Evolutionary conservation across 1,284 basidiomycete species (phyloP).

Genomic region (Blastosporella zonata): DNA sequence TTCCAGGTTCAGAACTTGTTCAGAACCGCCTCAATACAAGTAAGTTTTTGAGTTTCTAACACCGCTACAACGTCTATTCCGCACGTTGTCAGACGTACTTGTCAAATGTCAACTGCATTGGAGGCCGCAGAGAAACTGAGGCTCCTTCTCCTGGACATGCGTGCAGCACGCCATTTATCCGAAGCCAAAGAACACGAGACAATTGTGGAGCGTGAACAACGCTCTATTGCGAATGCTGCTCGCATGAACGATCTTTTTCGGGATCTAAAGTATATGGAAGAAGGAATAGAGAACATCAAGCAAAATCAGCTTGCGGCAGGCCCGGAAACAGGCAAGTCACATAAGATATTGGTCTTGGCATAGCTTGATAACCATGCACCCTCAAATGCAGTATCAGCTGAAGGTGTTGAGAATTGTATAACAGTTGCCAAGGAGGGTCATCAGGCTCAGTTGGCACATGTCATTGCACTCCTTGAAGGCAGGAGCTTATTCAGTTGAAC

Average conservation of each 20-base stretch:
- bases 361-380: background rate
- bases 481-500: background rate
- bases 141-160: slow-evolving; percentile 11
- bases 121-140: slow-evolving; percentile 12
- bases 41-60: background rate
- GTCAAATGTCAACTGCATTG: slow-evolving; percentile 9
- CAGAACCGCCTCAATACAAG: background rate
- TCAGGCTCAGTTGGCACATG: slow-evolving; percentile 11
- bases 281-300: slow-evolving; percentile 5
- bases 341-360: background rate
- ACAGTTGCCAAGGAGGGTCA: slow-evolving; percentile 11
- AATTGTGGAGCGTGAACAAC: slow-evolving; percentile 13
- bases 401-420: slow-evolving; percentile 7
- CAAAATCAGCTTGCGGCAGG: slow-evolving; percentile 2
- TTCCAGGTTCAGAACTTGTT: no score
- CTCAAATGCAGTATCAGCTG: slow-evolving; percentile 1
- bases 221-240: slow-evolving; percentile 9
- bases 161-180: slow-evolving; percentile 1
- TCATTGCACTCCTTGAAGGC: slow-evolving; percentile 14
- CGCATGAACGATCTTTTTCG: slow-evolving; percentile 13
- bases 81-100: background rate
- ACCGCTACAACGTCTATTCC: background rate
- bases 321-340: slow-evolving; percentile 2
- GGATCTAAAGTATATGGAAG: slow-evolving; percentile 10
- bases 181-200: slow-evolving; percentile 13